These are phyloP conservation scores for Rhodotorula sp. DNA, from an alignment of 1,284 basidiomycete genomes.

Conservation along the genomic window DNA sequence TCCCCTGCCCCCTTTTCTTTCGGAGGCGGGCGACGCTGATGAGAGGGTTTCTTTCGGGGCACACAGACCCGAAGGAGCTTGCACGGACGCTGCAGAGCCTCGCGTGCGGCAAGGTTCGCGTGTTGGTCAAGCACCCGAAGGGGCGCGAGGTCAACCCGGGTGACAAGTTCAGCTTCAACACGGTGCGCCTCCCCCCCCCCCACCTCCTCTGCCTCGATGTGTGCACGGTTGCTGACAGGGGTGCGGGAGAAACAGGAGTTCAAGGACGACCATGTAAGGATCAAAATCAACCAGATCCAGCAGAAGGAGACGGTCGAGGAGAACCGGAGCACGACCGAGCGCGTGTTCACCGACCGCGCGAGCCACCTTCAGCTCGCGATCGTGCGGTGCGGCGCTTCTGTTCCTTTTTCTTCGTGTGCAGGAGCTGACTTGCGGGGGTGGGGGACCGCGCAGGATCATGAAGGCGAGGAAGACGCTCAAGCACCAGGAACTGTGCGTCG, in stretches of 20 bases:
- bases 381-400: constrained; percentile 59
- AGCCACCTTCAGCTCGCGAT: constrained; percentile 88
- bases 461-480: constrained; percentile 84
- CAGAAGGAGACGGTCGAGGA: constrained; percentile 90
- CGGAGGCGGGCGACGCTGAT: no score
- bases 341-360: constrained; percentile 83
- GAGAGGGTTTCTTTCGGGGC: no score
- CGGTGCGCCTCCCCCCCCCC: constrained; percentile 5
- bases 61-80: constrained; percentile 70
- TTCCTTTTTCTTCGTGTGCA: not conserved
- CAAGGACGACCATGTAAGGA: constrained; percentile 72
- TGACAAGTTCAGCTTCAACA: constrained; percentile 81
- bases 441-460: constrained; percentile 62
- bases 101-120: constrained; percentile 85
- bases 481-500: constrained; percentile 63
- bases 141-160: constrained; percentile 76
- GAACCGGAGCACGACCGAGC: constrained; percentile 74
- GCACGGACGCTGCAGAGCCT: constrained; percentile 85
- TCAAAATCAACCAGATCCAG: constrained; percentile 96
- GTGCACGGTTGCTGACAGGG: not conserved
- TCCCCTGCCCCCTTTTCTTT: not conserved
- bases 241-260: constrained; percentile 60
- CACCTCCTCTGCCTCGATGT: no score
- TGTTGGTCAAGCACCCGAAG: constrained; percentile 76
- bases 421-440: not conserved